phyloP scores from a whole-genome alignment of 2,329 filamentous ascomycete species.

The Corniculantispora saksenae region DNA sequence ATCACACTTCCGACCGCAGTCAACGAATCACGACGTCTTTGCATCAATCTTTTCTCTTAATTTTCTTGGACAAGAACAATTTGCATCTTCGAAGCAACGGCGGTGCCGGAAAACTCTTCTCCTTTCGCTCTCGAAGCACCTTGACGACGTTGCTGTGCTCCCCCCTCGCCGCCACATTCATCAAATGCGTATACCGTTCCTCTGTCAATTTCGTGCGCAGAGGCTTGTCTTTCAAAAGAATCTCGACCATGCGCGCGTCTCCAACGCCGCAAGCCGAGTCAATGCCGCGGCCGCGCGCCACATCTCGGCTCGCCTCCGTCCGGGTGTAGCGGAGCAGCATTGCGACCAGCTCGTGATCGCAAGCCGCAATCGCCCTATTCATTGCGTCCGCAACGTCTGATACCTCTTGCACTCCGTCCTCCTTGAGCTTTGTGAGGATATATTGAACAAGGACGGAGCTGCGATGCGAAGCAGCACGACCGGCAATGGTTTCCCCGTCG shows the following conservation, averaged over 20 bases:
- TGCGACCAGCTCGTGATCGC: neutral
- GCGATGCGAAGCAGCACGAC: neutral
- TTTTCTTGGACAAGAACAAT: no score
- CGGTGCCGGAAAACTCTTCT: no score
- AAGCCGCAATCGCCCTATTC: neutral
- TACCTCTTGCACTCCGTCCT: neutral
- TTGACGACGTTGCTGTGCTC: neutral
- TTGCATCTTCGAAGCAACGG: no score
- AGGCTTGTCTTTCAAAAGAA: neutral
- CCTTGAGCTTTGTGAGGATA: neutral
- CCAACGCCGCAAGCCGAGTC: no score
- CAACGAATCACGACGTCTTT: no score
- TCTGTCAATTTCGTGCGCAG: neutral
- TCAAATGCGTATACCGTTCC: neutral
- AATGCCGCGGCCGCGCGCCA: neutral
- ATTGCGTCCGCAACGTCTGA: neutral
- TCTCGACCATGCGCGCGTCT: neutral
- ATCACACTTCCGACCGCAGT: no score
- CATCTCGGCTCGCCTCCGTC: neutral
- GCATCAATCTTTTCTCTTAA: no score
- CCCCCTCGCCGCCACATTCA: neutral
- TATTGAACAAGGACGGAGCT: neutral
- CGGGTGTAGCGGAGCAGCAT: neutral
- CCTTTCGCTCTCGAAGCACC: neutral
- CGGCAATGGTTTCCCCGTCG: neutral